Evolutionary conservation across 345 rosid species (phyloP).

Genomic region (Durio zibethinus): DNA sequence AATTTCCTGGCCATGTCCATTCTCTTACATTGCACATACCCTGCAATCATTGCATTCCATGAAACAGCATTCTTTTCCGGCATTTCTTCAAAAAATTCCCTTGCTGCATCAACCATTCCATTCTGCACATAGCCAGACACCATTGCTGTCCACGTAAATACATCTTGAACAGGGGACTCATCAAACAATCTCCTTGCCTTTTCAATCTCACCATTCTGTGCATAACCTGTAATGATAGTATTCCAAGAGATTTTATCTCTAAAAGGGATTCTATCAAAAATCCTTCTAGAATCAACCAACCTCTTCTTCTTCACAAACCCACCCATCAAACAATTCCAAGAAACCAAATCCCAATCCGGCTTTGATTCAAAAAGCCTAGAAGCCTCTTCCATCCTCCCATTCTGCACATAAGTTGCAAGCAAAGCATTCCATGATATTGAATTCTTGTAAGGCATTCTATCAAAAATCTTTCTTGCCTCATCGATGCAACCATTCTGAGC

Average conservation of each 20-base stretch:
- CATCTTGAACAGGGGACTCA: conserved; percentile 50
- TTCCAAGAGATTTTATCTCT: conserved; percentile 65
- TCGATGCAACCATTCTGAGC: conserved; percentile 48
- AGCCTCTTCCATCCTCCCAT: conserved; percentile 57
- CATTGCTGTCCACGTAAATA: conserved; percentile 69
- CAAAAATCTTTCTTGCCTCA: conserved; percentile 51
- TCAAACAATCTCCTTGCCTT: conserved; percentile 53
- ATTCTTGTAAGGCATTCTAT: conserved; percentile 50
- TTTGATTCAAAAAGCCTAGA: conserved; percentile 41
- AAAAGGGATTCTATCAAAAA: conserved; percentile 45
- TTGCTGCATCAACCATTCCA: conserved; percentile 51
- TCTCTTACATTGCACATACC: conserved; percentile 52
- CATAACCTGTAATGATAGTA: conserved; percentile 56
- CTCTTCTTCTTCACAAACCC: conserved; percentile 54
- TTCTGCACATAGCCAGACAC: conserved; percentile 63
- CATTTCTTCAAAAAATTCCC: conserved; percentile 47
- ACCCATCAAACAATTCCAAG: conserved; percentile 69
- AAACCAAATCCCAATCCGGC: conserved; percentile 49
- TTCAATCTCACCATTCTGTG: conserved; percentile 47
- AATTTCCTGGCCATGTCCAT: conserved; percentile 57
- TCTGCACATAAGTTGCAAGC: conserved; percentile 61
- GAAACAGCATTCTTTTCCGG: conserved; percentile 55
- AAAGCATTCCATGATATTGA: conserved; percentile 55
- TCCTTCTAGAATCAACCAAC: conserved; percentile 40
- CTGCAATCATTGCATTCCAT: conserved; percentile 76